phyloP scores from a whole-genome alignment of 805 yeast genomes.

The Pichia nakasei region DNA sequence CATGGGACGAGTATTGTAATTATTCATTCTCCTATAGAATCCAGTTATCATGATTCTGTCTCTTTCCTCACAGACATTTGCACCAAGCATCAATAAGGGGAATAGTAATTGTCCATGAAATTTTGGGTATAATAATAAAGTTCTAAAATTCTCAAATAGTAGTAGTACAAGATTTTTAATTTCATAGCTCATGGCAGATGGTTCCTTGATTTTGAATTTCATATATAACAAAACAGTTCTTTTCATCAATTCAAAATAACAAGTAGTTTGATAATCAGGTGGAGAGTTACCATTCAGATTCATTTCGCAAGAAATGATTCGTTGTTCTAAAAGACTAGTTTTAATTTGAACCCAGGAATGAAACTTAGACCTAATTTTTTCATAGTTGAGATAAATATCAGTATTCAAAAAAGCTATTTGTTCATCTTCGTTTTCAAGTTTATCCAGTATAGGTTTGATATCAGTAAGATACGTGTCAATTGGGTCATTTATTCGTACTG shows the following conservation, averaged over 20 bases:
- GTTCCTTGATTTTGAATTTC: slow-evolving; percentile 14
- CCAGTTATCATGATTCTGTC: slow-evolving; percentile 16
- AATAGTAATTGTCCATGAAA: slow-evolving; percentile 15
- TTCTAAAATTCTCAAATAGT: slow-evolving; percentile 14
- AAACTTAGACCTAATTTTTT: slow-evolving; percentile 13
- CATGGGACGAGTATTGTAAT: neutral
- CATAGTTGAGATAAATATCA: slow-evolving; percentile 12
- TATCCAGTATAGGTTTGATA: slow-evolving; percentile 4
- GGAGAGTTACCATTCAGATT: slow-evolving; percentile 4
- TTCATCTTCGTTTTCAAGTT: slow-evolving; percentile 5
- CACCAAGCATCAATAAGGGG: slow-evolving; percentile 19
- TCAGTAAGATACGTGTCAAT: slow-evolving; percentile 2
- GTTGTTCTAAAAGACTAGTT: slow-evolving; percentile 8
- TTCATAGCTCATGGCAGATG: slow-evolving; percentile 17
- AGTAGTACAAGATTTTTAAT: slow-evolving; percentile 15
- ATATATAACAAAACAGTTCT: slow-evolving; percentile 13
- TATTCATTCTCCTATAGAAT: slow-evolving; percentile 7
- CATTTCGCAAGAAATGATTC: slow-evolving; percentile 11
- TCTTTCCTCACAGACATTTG: slow-evolving; percentile 20
- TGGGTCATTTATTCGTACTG: slow-evolving; percentile 3
- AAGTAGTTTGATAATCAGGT: slow-evolving; percentile 5
- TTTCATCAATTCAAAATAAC: slow-evolving; percentile 18
- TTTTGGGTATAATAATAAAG: slow-evolving; percentile 6
- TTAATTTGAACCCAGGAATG: slow-evolving; percentile 21
- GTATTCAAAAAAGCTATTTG: slow-evolving; percentile 8